Conservation (phyloP, 2,329 filamentous ascomycete species). For the Ascochyta fabae region DNA sequence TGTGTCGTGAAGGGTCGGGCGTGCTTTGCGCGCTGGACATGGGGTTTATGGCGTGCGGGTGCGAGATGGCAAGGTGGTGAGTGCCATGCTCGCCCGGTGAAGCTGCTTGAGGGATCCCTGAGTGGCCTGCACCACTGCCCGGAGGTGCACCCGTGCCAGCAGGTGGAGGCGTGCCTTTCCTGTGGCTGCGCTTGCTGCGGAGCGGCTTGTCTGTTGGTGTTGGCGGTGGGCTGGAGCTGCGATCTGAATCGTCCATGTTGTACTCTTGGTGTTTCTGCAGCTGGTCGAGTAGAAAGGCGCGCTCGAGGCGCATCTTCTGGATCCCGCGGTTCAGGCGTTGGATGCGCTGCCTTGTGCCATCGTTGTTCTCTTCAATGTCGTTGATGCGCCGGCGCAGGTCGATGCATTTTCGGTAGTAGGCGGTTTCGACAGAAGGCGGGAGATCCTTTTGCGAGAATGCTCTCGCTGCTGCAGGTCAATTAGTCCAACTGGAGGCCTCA, state of each 20-base stretch:
- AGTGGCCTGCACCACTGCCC: slow-evolving; percentile 1
- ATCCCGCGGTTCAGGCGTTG: slow-evolving; percentile 81
- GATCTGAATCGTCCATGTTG: slow-evolving; percentile 69
- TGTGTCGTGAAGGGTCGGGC: slow-evolving; percentile 41
- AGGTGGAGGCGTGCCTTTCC: slow-evolving; percentile 44
- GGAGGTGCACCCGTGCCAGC: slow-evolving; percentile 11
- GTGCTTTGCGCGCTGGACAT: slow-evolving; percentile 49
- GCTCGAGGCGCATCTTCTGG: slow-evolving; percentile 88
- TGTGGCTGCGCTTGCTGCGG: slow-evolving; percentile 73
- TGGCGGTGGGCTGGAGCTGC: slow-evolving; percentile 78
- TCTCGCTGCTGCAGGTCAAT: slow-evolving; percentile 23
- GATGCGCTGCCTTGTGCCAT: slow-evolving; percentile 79
- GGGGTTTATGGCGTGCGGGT: slow-evolving; percentile 33
- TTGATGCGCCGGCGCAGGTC: slow-evolving; percentile 89
- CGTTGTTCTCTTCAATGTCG: slow-evolving; percentile 91
- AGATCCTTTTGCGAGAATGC: slow-evolving; percentile 53
- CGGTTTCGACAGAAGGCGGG: slow-evolving; percentile 91
- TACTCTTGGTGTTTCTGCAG: slow-evolving; percentile 56
- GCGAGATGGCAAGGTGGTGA: slow-evolving; percentile 19
- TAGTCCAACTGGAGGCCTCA: slow-evolving; percentile 1
- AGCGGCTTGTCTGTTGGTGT: slow-evolving; percentile 81
- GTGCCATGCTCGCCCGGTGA: slow-evolving; percentile 23
- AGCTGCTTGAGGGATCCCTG: slow-evolving; percentile 17
- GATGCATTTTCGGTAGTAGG: slow-evolving; percentile 96
- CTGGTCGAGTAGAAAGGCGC: slow-evolving; percentile 65